These are phyloP conservation scores for Aspergillus carbonarius DNA, from an alignment of 2,329 filamentous ascomycete genomes.

Conservation along the genomic window DNA sequence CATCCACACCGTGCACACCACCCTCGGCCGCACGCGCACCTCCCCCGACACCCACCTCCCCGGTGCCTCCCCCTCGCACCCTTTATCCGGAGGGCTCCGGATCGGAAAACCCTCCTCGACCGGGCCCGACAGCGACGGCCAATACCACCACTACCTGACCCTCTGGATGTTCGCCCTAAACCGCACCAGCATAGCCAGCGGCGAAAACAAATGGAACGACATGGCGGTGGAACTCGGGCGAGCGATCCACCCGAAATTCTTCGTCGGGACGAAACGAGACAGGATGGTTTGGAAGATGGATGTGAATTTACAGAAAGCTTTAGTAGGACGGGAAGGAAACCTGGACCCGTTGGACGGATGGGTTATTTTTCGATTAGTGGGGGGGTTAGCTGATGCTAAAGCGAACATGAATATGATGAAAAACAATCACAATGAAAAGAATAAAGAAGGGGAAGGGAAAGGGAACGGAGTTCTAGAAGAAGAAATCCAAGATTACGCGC, in stretches of 20 bases:
- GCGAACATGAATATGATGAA: constrained; percentile 22
- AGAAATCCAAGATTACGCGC: constrained; percentile 55
- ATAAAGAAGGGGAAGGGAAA: constrained; percentile 14
- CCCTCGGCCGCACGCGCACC: constrained; percentile 55
- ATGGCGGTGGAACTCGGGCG: constrained; percentile 54
- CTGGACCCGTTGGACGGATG: constrained; percentile 58
- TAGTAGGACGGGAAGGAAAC: constrained; percentile 55
- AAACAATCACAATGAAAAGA: no score
- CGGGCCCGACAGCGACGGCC: constrained; percentile 57
- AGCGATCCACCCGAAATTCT: constrained; percentile 55
- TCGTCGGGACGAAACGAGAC: constrained; percentile 40
- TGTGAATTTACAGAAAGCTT: constrained; percentile 47
- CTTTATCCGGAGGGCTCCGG: constrained; percentile 55
- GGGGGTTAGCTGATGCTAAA: constrained; percentile 26
- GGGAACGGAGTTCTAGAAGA: constrained; percentile 36
- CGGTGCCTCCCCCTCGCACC: constrained; percentile 52
- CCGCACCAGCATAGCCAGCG: constrained; percentile 50
- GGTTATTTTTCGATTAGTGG: constrained; percentile 52
- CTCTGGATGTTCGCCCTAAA: constrained; percentile 65
- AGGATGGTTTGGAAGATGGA: constrained; percentile 60
- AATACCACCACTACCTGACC: constrained; percentile 63
- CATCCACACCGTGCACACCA: constrained; percentile 52
- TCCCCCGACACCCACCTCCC: constrained; percentile 46
- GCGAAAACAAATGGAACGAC: constrained; percentile 49
- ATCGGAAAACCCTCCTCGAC: constrained; percentile 56